Conservation (phyloP, 1,284 basidiomycete species). For the Coniferiporia sulphurascens region DNA sequence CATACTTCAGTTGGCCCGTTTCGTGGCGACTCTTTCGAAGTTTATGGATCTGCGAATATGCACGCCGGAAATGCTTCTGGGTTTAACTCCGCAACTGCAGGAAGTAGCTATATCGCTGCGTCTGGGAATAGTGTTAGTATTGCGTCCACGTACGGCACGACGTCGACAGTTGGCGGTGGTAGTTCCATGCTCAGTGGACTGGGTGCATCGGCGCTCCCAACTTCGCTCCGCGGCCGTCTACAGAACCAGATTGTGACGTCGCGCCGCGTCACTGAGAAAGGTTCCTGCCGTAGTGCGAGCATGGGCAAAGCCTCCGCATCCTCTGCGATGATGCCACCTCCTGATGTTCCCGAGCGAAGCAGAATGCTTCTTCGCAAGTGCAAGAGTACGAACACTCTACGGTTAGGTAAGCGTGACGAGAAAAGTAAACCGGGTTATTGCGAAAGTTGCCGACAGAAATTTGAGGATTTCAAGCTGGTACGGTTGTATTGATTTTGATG, state of each 20-base stretch:
- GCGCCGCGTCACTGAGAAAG: constrained; percentile 38
- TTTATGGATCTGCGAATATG: constrained; percentile 34
- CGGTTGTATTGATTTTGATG: constrained; percentile 27
- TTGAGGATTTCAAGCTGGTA: constrained; percentile 84
- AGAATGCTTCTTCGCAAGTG: constrained; percentile 59
- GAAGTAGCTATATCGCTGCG: constrained; percentile 70
- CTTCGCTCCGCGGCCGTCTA: constrained; percentile 49
- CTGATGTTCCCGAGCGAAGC: constrained; percentile 47
- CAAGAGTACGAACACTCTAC: constrained; percentile 72
- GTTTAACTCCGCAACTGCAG: constrained; percentile 63
- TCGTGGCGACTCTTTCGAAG: constrained; percentile 37
- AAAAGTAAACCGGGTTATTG: constrained; percentile 94
- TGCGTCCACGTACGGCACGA: constrained; percentile 84
- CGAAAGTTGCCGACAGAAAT: constrained; percentile 92
- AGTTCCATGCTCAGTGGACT: constrained; percentile 32
- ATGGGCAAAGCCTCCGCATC: constrained; percentile 24
- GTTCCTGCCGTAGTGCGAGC: constrained; percentile 30
- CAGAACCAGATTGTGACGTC: constrained; percentile 63
- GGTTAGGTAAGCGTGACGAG: constrained; percentile 73
- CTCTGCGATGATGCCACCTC: constrained; percentile 60
- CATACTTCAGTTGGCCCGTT: constrained; percentile 28
- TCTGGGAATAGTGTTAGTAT: constrained; percentile 94
- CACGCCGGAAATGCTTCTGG: constrained; percentile 52
- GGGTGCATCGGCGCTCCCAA: constrained; percentile 40
- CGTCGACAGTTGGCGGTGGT: constrained; percentile 59